Evolutionary conservation across 192 early-diverging fungal genomes (phyloP), one percentile per base, ranked within the genome.

Genomic region (Mortierella alpina): DNA sequence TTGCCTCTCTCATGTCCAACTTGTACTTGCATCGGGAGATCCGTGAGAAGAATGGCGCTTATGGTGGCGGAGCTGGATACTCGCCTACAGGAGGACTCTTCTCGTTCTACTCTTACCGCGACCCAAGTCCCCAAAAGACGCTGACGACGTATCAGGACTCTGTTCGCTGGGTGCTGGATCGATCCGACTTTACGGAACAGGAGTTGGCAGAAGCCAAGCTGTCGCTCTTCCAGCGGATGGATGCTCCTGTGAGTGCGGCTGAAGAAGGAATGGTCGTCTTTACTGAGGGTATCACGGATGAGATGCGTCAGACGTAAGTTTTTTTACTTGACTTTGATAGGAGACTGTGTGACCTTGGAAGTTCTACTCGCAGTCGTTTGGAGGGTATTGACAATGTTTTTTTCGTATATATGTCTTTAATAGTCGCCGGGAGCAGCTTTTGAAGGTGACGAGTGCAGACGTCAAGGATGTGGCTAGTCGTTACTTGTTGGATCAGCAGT

Each of bases 31-130:
- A 99, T 83, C 94, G 95, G 53, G 97, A 99, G 84, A 93, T 99
- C 58, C 92, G 97, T 72, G 97, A 99, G 74, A 96, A 95, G 87
- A 95, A 95, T 75, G 97, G 97, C 40, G 97, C 97, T 4, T 99
- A 99, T 82, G 96, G 96, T 31, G 97, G 94, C n/a, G 96, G 96
- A 12, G 90, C 95, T 2, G 65, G 73, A 2, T 96, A 93, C 82
- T 86, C 88, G n/a, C 82, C 91, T 0, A 72, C 90, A 0, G 91
- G 91, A 18, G 96, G 96, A 14, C 64, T 95, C 13, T 93, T 98
- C 68, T 92, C 92, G 3, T 94, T 98, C 84, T 96, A 86, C 68
- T 96, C 96, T 40, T 99, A 99, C 87, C 92, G 97, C 47, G 97
- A 99, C 75, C 97, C 97, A 12, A 88, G 86, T 44, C 87, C 92